Conservation (phyloP, 1,284 basidiomycete genomes). For the Cutaneotrichosporon spelunceum region DNA sequence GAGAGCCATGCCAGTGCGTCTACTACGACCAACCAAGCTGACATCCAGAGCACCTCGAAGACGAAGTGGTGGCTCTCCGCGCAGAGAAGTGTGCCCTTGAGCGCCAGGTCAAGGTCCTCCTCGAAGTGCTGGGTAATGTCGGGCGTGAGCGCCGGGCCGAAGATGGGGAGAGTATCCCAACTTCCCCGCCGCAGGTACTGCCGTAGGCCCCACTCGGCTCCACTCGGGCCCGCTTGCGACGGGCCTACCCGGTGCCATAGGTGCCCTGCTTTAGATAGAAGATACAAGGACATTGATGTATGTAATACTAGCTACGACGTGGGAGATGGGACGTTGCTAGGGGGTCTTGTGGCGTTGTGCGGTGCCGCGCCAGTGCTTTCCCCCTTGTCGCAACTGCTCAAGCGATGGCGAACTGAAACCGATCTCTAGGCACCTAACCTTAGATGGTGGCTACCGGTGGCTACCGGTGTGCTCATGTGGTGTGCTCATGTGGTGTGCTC, state of each 20-base stretch:
- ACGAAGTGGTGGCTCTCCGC: constrained; percentile 6
- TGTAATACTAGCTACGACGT: background rate
- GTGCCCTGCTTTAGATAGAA: background rate
- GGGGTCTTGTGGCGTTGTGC: background rate
- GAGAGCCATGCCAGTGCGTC: constrained; percentile 76
- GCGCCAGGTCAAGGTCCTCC: constrained; percentile 7
- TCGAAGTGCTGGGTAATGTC: constrained; percentile 9
- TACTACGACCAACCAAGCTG: background rate
- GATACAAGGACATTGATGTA: background rate
- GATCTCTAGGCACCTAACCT: too few species aligned
- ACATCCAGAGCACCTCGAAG: constrained; percentile 10
- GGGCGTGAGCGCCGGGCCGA: constrained; percentile 9
- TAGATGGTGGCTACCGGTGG: too few species aligned
- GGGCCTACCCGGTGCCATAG: background rate
- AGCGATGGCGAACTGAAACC: too few species aligned
- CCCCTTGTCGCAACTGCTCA: too few species aligned
- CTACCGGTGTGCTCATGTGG: too few species aligned
- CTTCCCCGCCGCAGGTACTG: background rate
- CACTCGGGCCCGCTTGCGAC: too few species aligned
- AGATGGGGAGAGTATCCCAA: background rate
- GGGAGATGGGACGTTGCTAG: background rate
- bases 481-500: too few species aligned
- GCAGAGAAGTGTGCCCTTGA: constrained; percentile 5
- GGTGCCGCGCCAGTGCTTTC: too few species aligned
- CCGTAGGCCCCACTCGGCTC: background rate